Percentiles rank a stretch among this genome's conserved stretches.
Conservation (phyloP, 768 basidiomycete species). For the Leucosporidium creatinivorum region DNA sequence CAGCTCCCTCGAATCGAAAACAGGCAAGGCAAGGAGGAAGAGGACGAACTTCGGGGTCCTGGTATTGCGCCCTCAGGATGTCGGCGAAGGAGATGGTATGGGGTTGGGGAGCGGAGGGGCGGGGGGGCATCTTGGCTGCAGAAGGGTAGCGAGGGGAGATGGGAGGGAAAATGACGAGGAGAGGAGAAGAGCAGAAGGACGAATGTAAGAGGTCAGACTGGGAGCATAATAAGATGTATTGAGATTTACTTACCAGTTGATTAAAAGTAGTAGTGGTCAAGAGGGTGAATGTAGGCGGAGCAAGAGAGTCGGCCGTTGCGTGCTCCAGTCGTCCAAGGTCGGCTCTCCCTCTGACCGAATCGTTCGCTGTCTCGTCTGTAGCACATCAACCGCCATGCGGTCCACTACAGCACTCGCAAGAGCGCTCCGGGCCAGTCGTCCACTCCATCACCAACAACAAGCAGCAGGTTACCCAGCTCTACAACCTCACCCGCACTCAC, state of each 20-base stretch:
- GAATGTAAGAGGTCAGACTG: not conserved
- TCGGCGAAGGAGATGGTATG: not conserved
- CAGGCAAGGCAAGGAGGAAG: too few relatives aligned
- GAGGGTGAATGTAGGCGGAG: not conserved
- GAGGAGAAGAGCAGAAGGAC: not conserved
- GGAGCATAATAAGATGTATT: not conserved
- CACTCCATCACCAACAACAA: not conserved
- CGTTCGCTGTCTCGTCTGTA: not conserved
- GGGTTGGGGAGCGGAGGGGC: not conserved
- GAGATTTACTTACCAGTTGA: not conserved
- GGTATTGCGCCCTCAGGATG: not conserved
- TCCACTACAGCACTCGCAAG: not conserved
- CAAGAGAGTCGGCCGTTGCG: not conserved
- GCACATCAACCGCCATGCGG: not conserved
- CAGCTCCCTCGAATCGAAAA: too few relatives aligned
- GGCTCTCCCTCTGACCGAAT: too few relatives aligned
- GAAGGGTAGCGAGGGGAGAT: too few relatives aligned
- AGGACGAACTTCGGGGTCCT: not conserved
- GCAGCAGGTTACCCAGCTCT: slow-evolving; percentile 8
- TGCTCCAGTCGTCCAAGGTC: not conserved
- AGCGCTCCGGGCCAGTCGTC: not conserved
- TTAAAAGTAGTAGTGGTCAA: too few relatives aligned
- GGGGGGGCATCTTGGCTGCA: not conserved
- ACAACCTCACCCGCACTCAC: slow-evolving; percentile 29
- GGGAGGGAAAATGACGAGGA: not conserved